Conservation (phyloP, 2,329 filamentous ascomycete species). For the Ophiostoma populinum region DNA sequence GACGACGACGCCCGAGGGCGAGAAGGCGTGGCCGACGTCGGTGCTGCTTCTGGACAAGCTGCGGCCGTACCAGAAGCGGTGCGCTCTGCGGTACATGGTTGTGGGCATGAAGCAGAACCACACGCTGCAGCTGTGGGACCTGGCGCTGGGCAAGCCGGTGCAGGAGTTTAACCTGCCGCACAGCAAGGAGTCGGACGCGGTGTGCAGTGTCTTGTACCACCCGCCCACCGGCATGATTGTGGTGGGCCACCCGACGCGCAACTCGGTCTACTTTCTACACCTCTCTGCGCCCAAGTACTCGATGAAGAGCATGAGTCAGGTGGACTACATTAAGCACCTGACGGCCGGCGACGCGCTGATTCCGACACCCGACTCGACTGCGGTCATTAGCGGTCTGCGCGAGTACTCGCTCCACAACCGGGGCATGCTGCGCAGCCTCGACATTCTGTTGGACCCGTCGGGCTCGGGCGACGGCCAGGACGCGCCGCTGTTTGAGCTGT, state of each 20-base stretch:
- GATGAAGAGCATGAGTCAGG: conserved; percentile 67
- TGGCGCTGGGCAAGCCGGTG: conserved; percentile 84
- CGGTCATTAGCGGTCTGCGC: conserved; percentile 89
- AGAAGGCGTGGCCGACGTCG: conserved; percentile 94
- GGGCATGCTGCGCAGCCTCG: conserved; percentile 74
- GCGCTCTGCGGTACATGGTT: conserved; percentile 84
- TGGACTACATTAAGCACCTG: conserved; percentile 68
- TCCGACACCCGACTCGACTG: conserved; percentile 80
- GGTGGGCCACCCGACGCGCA: conserved; percentile 88
- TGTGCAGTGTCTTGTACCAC: conserved; percentile 93
- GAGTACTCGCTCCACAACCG: conserved; percentile 86
- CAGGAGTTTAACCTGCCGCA: conserved; percentile 95
- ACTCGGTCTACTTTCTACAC: conserved; percentile 94
- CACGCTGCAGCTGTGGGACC: conserved; percentile 94
- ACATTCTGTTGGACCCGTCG: conserved; percentile 62
- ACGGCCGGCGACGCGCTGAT: conserved; percentile 54
- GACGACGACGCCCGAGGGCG: conserved; percentile 67
- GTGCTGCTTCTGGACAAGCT: conserved; percentile 93
- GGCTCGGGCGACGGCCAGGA: conserved; percentile 47
- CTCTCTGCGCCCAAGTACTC: conserved; percentile 88
- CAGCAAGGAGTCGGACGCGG: conserved; percentile 89
- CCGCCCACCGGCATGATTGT: conserved; percentile 82
- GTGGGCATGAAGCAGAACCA: conserved; percentile 99
- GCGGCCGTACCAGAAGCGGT: conserved; percentile 77
- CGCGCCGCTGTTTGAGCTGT: conserved; percentile 75